Evolutionary conservation across 148 eudicot species (phyloP), one percentile per base, ranked within the genome.

Genomic region (Rheum nobile): DNA sequence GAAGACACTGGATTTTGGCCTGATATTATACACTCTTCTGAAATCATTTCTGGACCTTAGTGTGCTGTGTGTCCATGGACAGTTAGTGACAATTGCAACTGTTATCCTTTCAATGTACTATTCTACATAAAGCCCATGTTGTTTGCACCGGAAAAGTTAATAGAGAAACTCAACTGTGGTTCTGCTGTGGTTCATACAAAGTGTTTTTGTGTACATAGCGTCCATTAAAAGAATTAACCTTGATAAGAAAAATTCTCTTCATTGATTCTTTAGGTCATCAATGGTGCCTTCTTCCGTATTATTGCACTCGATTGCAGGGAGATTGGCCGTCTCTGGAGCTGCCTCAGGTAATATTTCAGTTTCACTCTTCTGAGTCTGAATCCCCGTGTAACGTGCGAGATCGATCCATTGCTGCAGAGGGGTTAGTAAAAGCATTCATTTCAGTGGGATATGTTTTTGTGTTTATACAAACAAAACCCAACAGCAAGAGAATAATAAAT

Each of bases 391-490:
- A 46, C 92, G 88, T 67, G 97, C 97, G 75, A 95, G 85, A 87
- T 95, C 96, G 72, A 95, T 77, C 98, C 98, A 95, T 95, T 91
- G 98, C 98, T 95, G 97, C 84, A 83, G 19, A 2, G 46, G 73
- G 48, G 50, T 43, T 21, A 71, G 14, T 39, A 54, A 61, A 8
- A 35, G 29, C 31, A 38, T 19, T 22, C 29, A 22, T 34, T 39
- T 71, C 28, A n/a, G 43, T 68, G 13, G 46, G 16, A 38, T 35
- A 4, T 5, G 22, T 34, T 67, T 67, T n/a, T 67, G 13, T 16
- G n/a, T 34, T 37, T 42, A 42, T 9, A 12, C 14, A 10, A 42
- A 42, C 42, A 32, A 68, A 41, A 72, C 41, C 32, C 61, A 47
- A 41, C 32, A 65, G 16, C 8, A 63, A 47, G 24, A 22, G 19